phyloP scores from a whole-genome alignment of 257 asterid species.

The Solanum pinnatisectum region DNA sequence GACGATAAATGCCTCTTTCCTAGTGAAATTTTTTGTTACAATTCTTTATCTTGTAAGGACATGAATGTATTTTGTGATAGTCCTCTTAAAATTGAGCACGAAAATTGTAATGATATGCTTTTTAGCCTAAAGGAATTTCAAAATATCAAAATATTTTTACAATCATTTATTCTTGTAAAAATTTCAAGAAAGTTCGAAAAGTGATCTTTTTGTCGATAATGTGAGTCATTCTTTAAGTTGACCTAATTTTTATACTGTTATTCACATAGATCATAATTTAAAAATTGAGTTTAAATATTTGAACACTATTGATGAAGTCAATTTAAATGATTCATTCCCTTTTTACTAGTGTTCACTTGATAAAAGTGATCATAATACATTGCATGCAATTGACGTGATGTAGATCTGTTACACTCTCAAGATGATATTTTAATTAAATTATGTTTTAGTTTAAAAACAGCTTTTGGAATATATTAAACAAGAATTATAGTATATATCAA shows the following conservation, averaged over 20 bases:
- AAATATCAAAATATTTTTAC: no score
- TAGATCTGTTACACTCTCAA: not conserved
- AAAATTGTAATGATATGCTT: no score
- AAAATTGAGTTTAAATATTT: no score
- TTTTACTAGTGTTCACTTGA: not conserved
- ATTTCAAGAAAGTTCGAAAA: not conserved
- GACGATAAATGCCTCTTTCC: not conserved
- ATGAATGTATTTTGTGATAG: not conserved
- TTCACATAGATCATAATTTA: not conserved
- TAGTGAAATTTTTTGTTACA: no score
- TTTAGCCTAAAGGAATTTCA: no score
- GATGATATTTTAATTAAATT: not conserved
- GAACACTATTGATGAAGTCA: not conserved
- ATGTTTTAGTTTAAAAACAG: not conserved
- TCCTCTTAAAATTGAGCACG: no score
- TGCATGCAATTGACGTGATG: not conserved
- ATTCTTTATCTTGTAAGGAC: not conserved
- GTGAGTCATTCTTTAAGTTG: not conserved
- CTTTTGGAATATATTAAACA: not conserved
- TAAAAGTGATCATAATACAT: not conserved
- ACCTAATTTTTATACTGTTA: not conserved
- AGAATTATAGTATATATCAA: not conserved
- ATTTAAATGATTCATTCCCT: not conserved
- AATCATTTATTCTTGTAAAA: no score
- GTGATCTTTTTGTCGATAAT: no score